phyloP scores from a whole-genome alignment of 2,329 filamentous ascomycete species.

The Biscogniauxia sp. region DNA sequence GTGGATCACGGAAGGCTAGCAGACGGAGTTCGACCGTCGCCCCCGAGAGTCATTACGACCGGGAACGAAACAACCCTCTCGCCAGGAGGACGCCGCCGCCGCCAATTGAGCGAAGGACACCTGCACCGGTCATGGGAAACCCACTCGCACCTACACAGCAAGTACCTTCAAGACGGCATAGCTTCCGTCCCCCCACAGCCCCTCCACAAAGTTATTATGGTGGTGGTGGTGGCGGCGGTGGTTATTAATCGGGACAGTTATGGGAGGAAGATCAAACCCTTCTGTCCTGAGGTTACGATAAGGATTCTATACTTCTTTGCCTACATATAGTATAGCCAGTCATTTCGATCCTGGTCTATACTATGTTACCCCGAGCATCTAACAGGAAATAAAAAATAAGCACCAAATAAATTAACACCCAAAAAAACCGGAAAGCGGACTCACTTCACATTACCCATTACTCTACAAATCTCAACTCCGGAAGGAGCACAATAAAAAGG shows the following conservation, averaged over 20 bases:
- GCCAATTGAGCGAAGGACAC: constrained; percentile 39
- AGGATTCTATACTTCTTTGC: neutral
- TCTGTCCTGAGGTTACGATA: neutral
- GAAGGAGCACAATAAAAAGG: constrained; percentile 12
- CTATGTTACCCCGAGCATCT: neutral
- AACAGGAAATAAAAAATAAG: neutral
- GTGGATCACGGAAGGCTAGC: constrained; percentile 45
- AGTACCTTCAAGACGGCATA: constrained; percentile 20
- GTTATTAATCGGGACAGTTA: neutral
- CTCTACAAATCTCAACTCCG: constrained; percentile 8
- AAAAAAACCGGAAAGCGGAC: neutral
- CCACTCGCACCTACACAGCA: constrained; percentile 24
- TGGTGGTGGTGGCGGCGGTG: too few species aligned
- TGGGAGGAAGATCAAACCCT: neutral
- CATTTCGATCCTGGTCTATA: neutral
- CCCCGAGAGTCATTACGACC: constrained; percentile 36
- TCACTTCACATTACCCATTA: neutral
- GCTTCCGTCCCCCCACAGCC: constrained; percentile 24
- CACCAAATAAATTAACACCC: neutral
- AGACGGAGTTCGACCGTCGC: constrained; percentile 41
- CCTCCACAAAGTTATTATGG: constrained; percentile 25
- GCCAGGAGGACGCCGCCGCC: constrained; percentile 39
- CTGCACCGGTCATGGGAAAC: constrained; percentile 31
- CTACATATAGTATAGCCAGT: neutral
- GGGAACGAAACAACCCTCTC: constrained; percentile 26